phyloP scores from a whole-genome alignment of 140 eudicot species.

The Ambrosia hybrid region DNA sequence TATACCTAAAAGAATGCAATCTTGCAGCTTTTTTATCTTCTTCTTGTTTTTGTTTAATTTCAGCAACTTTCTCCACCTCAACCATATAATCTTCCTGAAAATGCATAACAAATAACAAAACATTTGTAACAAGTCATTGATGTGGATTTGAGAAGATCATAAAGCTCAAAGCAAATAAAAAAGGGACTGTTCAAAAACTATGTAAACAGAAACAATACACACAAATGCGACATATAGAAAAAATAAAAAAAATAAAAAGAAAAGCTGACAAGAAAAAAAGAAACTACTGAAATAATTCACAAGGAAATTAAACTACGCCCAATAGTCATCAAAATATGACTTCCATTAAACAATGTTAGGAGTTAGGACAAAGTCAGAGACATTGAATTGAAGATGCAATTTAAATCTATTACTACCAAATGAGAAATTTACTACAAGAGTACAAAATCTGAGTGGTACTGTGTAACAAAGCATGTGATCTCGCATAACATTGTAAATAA shows the following conservation, averaged over 20 bases:
- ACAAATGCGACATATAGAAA: not conserved
- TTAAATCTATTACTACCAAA: not conserved
- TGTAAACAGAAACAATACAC: not conserved
- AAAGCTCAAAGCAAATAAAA: constrained; percentile 7
- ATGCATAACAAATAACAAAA: constrained; percentile 12
- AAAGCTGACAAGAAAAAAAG: not conserved
- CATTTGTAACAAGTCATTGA: not conserved
- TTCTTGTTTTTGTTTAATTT: constrained; percentile 71
- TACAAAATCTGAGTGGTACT: not conserved
- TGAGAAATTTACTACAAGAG: not conserved
- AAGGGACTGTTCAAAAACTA: not conserved
- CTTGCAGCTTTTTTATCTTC: constrained; percentile 67
- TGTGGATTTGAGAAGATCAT: not conserved
- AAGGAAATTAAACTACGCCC: too few relatives aligned
- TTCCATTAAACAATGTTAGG: too few relatives aligned
- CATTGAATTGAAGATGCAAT: not conserved
- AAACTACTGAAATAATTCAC: not conserved
- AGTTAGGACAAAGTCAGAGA: not conserved
- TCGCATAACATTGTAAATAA: not conserved
- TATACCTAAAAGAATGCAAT: constrained; percentile 74
- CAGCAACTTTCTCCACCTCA: constrained; percentile 65
- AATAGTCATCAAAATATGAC: too few relatives aligned
- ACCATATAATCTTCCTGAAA: constrained; percentile 59
- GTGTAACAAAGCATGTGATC: constrained; percentile 13
- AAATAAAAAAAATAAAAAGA: too few relatives aligned